These are phyloP conservation scores for Pseudognaphalium luteoalbum DNA, from an alignment of 129 eudicot species.

Conservation along the genomic window DNA sequence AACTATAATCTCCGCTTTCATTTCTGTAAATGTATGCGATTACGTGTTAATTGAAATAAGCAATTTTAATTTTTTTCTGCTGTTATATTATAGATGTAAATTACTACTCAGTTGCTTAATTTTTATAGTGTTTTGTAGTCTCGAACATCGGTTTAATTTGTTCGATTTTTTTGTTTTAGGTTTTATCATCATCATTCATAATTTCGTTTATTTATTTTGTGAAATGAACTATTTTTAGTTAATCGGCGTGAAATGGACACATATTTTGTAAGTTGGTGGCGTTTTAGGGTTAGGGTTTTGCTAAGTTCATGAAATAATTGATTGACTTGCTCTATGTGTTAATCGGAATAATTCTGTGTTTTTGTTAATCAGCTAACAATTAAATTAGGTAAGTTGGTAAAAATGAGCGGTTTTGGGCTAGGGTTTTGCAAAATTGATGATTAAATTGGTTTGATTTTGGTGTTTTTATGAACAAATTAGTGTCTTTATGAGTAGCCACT, in stretches of 20 bases:
- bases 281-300: constrained; percentile 27
- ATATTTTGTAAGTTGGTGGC: constrained; percentile 11
- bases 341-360: constrained; percentile 13
- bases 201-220: neutral
- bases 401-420: neutral
- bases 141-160: constrained; percentile 15
- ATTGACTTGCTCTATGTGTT: constrained; percentile 14
- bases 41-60: constrained; percentile 15
- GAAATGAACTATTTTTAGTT: neutral
- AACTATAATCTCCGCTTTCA: constrained; percentile 22
- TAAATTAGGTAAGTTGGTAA: neutral
- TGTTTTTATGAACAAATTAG: neutral
- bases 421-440: neutral
- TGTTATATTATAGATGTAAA: constrained; percentile 14
- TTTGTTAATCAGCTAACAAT: constrained; percentile 3
- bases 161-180: neutral
- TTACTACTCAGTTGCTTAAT: constrained; percentile 14
- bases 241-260: neutral
- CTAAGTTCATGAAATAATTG: constrained; percentile 1
- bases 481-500: neutral
- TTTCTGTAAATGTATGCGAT: constrained; percentile 30
- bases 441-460: neutral
- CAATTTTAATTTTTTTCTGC: neutral
- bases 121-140: constrained; percentile 23
- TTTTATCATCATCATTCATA: neutral